phyloP scores from a whole-genome alignment of 257 asterid species.

The Asclepias syriaca region DNA sequence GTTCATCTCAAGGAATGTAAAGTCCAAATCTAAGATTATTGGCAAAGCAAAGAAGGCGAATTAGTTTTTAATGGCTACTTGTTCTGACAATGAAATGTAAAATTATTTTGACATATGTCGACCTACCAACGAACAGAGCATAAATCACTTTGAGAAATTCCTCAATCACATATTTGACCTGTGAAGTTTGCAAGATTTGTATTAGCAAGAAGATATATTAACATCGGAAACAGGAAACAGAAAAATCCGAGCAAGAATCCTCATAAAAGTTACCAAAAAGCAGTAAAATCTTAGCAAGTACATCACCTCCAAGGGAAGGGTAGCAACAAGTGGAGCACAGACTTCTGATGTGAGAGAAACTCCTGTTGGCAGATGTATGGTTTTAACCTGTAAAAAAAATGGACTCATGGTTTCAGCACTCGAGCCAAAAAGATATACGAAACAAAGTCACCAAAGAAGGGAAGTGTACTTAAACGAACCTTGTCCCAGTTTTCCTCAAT shows the following conservation, averaged over 20 bases:
- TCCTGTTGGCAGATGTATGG: slow-evolving; percentile 67
- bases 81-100: neutral
- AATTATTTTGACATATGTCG: slow-evolving; percentile 2
- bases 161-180: slow-evolving; percentile 78
- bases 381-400: slow-evolving; percentile 54
- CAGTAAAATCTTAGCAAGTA: neutral
- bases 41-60: slow-evolving; percentile 14
- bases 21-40: slow-evolving; percentile 66
- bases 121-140: slow-evolving; percentile 56
- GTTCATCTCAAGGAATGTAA: slow-evolving; percentile 95
- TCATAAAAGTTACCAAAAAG: neutral
- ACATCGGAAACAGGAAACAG: neutral
- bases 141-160: slow-evolving; percentile 65
- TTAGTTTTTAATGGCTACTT: neutral
- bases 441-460: neutral
- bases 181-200: slow-evolving; percentile 15
- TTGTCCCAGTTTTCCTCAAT: slow-evolving; percentile 98
- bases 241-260: neutral
- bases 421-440: neutral
- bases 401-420: neutral
- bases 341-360: slow-evolving; percentile 56
- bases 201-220: slow-evolving; percentile 3
- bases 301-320: slow-evolving; percentile 87
- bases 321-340: slow-evolving; percentile 95
- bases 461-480: slow-evolving; percentile 21